Percentiles rank a stretch among this genome's conserved stretches.
Evolutionary conservation across 2,329 filamentous ascomycete genomes (phyloP).

Genomic region (Fusarium metavorans): DNA sequence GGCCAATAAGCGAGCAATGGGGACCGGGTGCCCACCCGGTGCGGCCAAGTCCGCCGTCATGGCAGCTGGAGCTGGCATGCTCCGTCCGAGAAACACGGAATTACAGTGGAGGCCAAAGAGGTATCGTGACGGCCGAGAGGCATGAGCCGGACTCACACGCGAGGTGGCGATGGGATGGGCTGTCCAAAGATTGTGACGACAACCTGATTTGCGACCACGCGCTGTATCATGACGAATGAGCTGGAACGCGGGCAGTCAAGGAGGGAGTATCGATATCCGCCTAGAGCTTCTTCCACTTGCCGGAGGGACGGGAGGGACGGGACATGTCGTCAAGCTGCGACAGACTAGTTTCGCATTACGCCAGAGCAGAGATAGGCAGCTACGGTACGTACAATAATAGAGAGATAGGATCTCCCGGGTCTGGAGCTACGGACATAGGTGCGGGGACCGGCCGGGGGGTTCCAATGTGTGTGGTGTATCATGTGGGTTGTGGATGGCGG

Average conservation of each 20-base stretch:
- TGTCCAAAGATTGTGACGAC: slow-evolving; percentile 4
- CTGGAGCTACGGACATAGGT: slow-evolving; percentile 3
- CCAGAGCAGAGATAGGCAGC: slow-evolving; percentile 7
- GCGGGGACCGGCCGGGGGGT: slow-evolving; percentile 24
- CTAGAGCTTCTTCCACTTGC: neutral
- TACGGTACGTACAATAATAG: neutral
- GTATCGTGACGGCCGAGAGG: slow-evolving; percentile 12
- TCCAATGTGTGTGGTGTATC: slow-evolving; percentile 10
- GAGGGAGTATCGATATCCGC: neutral
- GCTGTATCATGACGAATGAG: slow-evolving; percentile 20
- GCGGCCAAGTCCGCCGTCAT: slow-evolving; percentile 25
- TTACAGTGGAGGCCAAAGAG: neutral
- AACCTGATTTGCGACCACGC: slow-evolving; percentile 21
- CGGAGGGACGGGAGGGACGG: slow-evolving; percentile 31
- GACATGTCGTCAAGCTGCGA: slow-evolving; percentile 31
- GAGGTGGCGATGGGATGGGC: slow-evolving; percentile 23
- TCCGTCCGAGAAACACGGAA: neutral
- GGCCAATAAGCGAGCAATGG: slow-evolving; percentile 17
- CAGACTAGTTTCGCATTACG: slow-evolving; percentile 29
- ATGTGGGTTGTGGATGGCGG: slow-evolving; percentile 23
- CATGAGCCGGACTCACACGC: slow-evolving; percentile 19
- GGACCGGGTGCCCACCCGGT: slow-evolving; percentile 39
- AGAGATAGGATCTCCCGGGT: slow-evolving; percentile 36
- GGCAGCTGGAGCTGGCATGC: neutral
- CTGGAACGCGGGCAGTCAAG: neutral